Evolutionary conservation across 192 early-diverging fungal genomes (phyloP), one percentile per base, ranked within the genome.

Genomic region (Dissophora ornata): DNA sequence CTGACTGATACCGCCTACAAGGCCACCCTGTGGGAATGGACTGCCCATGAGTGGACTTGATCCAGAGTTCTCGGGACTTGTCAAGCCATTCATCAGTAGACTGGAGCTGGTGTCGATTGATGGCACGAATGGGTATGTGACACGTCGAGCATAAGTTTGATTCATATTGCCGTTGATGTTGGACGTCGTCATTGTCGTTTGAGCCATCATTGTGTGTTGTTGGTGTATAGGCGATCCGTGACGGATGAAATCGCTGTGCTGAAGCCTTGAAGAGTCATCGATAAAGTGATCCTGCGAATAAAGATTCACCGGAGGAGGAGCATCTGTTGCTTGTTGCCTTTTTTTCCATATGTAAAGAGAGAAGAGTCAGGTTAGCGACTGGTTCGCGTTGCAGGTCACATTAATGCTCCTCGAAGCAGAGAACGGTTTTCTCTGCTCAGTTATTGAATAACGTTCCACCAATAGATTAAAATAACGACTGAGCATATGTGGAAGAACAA

Each of bases 91-190:
- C 56, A 77, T 55, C 45, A 67, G 12, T n/a, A 77, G 25, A 4
- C 64, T 59, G 4, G 73, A 62, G 56, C 64, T 77, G 0, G 73
- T 77, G 24, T 77, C 73, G 34, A 77, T 77, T 10, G 73, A 67
- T 1, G 73, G 73, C 34, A 77, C 73, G 29, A 77, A 67, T 38
- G 73, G 73, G n/a, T 77, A 66, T 2, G 73, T 77, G 16, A 77
- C 62, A 19, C 73, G 63, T 13, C 73, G 57, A 41, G 62, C 58
- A 38, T 75, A 77, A 16, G 48, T 11, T 15, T 53, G 58, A 22
- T 42, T 53, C 26, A 69, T 36, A 38, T 19, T 40, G 7, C 7
- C 51, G 28, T 42, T 53, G 40, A 69, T 36, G 50, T 19, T 40
- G 7, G 36, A 55, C 29, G 13, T 55, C 41, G 6, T 41, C 32